Base-by-base conservation (phyloP, 352 stramenopile genomes). In the Phytopythium ostracodes region DNA sequence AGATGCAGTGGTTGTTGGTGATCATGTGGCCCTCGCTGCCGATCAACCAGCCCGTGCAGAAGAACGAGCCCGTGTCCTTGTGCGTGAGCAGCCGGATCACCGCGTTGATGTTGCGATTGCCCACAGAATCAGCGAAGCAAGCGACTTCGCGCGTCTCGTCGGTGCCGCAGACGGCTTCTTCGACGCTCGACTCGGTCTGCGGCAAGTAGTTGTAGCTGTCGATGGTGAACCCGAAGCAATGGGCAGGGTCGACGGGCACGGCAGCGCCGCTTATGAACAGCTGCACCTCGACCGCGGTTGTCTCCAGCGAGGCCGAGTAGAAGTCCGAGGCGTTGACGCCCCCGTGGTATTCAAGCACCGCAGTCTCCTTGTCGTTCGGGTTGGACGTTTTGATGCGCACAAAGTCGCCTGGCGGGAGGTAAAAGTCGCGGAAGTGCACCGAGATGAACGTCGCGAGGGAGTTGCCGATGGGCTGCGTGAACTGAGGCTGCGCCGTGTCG, bases 1-100 rank as follows among this genome's bases (percentile, higher is more conserved):
- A 70, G 57, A 94, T 91, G 73, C 85, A 94, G 70, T 94, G 85
- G 56, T 91, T 61, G 73, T 94, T 94, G 27, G 85, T 92, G 20
- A 94, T 47, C 42, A 91, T n/a, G 56, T 94, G 83, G 18, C 81
- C 83, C 22, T 94, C 73, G 36, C 72, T 87, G n/a, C 85, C 85
- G 29, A 91, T 9, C 4, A 94, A 65, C 79, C 79, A 94, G 20
- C 85, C 85, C 20, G 79, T 91, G 62, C 85, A 94, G 46, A 88
- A 89, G 70, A 71, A 88, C 6, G 71, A 79, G 4, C 72, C 68
- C 25, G 56, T 64, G 38, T 52, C 43, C 56, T 90, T 90, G 67
- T 90, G 81, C 35, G 89, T 91, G 12, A 89, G 59, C 43, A 94
- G 59, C 6, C 84, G 79, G 24, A 66, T 66, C 10, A 92, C 74